Percentiles rank a stretch among this genome's conserved stretches.
These are phyloP conservation scores for Eleusine coracana DNA, from an alignment of 176 grass and related monocot genomes.

Conservation along the genomic window DNA sequence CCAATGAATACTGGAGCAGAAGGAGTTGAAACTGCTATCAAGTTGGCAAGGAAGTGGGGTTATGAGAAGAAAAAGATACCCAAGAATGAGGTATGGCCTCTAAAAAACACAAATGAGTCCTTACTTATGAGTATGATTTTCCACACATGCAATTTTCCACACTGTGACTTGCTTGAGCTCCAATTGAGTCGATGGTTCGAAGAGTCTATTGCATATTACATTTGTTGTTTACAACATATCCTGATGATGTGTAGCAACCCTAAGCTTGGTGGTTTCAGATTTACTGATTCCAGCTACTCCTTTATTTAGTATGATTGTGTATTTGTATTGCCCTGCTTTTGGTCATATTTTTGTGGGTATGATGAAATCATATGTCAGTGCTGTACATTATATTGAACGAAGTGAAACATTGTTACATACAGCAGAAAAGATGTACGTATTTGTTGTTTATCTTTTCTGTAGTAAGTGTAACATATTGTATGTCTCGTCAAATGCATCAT, in stretches of 20 bases:
- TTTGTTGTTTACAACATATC: background rate
- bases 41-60: slow-evolving; percentile 94
- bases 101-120: background rate
- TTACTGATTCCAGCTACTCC: background rate
- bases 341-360: slow-evolving; percentile 7
- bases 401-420: background rate
- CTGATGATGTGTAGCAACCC: background rate
- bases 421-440: background rate
- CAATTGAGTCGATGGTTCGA: slow-evolving; percentile 1
- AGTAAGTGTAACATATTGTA: background rate
- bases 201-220: background rate
- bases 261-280: background rate
- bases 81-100: slow-evolving; percentile 64
- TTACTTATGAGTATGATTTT: too few species aligned
- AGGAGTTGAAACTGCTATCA: slow-evolving; percentile 96
- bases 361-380: background rate
- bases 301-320: slow-evolving; percentile 14
- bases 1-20: slow-evolving; percentile 99
- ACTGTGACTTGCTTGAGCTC: background rate
- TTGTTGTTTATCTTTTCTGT: background rate
- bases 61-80: slow-evolving; percentile 93
- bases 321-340: background rate
- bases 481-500: background rate
- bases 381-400: slow-evolving; percentile 8
- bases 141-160: background rate